Percentiles rank a stretch among this genome's conserved stretches.
These are phyloP conservation scores for Penicillium brasilianum DNA, from an alignment of 2,329 filamentous ascomycete species.

Conservation along the genomic window DNA sequence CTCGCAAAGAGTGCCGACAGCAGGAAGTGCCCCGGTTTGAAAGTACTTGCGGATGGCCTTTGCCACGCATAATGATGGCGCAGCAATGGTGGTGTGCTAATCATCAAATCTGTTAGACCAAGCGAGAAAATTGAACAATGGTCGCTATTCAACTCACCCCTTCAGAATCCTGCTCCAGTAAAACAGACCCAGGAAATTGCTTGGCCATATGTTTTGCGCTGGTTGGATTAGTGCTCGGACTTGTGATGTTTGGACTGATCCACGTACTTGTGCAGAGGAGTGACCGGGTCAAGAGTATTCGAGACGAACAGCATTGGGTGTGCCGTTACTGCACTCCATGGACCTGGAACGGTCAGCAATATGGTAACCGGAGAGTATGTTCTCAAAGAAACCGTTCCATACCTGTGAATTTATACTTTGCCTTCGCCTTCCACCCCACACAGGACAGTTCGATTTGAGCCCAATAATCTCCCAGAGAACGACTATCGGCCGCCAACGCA, in stretches of 20 bases:
- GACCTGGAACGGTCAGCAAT: conserved; percentile 24
- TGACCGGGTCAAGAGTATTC: conserved; percentile 65
- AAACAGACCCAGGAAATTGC: conserved; percentile 50
- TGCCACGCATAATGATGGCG: conserved; percentile 45
- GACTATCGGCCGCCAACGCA: conserved; percentile 32
- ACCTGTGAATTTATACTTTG: conserved; percentile 45
- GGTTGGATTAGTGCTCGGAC: conserved; percentile 7
- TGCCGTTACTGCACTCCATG: conserved; percentile 40
- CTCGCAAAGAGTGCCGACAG: conserved; percentile 41
- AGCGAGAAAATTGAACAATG: not conserved
- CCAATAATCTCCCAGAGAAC: conserved; percentile 44
- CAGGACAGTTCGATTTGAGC: conserved; percentile 44
- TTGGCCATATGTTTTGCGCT: conserved; percentile 45
- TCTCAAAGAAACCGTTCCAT: conserved; percentile 10
- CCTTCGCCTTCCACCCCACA: conserved; percentile 42
- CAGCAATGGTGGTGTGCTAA: conserved; percentile 41
- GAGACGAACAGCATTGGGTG: conserved; percentile 63
- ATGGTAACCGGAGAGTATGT: no score
- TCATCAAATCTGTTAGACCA: not conserved
- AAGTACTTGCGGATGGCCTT: conserved; percentile 48
- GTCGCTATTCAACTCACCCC: conserved; percentile 39
- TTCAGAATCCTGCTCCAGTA: conserved; percentile 53
- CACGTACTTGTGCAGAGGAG: conserved; percentile 52
- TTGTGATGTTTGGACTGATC: not conserved
- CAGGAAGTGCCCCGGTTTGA: conserved; percentile 47